These are phyloP conservation scores for Trichoderma aggressivum DNA, from an alignment of 2,329 filamentous ascomycete species.

Conservation along the genomic window DNA sequence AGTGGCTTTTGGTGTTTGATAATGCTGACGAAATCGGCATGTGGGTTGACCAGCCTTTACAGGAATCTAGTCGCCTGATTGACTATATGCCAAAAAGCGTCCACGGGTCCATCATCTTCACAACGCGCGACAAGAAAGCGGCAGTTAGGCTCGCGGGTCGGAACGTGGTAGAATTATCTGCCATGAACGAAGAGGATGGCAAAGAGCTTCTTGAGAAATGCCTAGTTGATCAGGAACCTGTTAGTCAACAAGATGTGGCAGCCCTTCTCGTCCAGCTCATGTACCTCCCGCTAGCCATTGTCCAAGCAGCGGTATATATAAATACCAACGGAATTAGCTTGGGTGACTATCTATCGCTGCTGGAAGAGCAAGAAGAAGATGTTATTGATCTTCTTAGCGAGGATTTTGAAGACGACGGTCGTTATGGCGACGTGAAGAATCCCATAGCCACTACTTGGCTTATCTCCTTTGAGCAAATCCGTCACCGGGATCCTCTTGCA, in stretches of 20 bases:
- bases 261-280: slow-evolving; percentile 31
- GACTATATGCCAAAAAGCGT: slow-evolving; percentile 29
- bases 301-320: slow-evolving; percentile 37
- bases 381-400: slow-evolving; percentile 28
- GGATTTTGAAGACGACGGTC: slow-evolving; percentile 31
- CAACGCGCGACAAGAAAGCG: slow-evolving; percentile 21
- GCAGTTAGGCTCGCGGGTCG: slow-evolving; percentile 21
- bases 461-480: slow-evolving; percentile 34
- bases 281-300: slow-evolving; percentile 35
- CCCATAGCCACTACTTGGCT: slow-evolving; percentile 34
- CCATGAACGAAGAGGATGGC: background rate
- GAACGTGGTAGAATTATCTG: background rate
- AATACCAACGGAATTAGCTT: slow-evolving; percentile 26
- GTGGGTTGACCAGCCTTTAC: slow-evolving; percentile 23
- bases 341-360: slow-evolving; percentile 28
- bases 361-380: slow-evolving; percentile 23
- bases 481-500: slow-evolving; percentile 25
- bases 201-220: background rate
- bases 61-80: slow-evolving; percentile 13
- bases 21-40: slow-evolving; percentile 41
- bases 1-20: slow-evolving; percentile 45
- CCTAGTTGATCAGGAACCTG: background rate
- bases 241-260: background rate
- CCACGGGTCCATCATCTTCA: slow-evolving; percentile 24
- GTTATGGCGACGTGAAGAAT: slow-evolving; percentile 28